A percentile compares a stretch with the other conserved stretches of the same genome.
Evolutionary conservation across 805 yeast genomes (phyloP).

Genomic region (Barnettozyma salicaria): DNA sequence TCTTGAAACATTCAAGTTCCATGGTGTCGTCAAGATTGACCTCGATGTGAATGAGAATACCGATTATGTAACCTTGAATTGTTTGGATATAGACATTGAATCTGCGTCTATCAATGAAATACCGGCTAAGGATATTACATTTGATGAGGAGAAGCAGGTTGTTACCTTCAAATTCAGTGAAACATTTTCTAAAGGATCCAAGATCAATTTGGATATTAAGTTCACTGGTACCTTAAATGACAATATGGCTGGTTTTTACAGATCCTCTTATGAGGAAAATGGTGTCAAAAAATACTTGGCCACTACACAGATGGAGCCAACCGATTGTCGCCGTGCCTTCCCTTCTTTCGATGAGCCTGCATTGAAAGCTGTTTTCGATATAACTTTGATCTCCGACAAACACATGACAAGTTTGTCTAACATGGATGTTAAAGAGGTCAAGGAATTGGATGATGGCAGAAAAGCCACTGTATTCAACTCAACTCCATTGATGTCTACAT

Average conservation of each 20-base stretch:
- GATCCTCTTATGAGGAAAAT: slow-evolving; percentile 57
- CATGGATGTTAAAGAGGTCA: slow-evolving; percentile 56
- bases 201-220: slow-evolving; percentile 41
- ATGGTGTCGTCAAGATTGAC: slow-evolving; percentile 50
- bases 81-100: slow-evolving; percentile 58
- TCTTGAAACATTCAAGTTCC: slow-evolving; percentile 51
- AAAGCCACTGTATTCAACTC: slow-evolving; percentile 59
- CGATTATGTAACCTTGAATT: slow-evolving; percentile 47
- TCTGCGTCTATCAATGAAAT: slow-evolving; percentile 36
- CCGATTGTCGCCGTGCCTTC: slow-evolving; percentile 82
- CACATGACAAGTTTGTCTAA: slow-evolving; percentile 58
- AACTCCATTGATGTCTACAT: slow-evolving; percentile 83
- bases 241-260: slow-evolving; percentile 79
- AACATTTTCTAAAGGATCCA: slow-evolving; percentile 33
- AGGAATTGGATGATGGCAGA: slow-evolving; percentile 35
- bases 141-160: slow-evolving; percentile 54
- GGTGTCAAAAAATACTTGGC: slow-evolving; percentile 68
- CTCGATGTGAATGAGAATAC: slow-evolving; percentile 45
- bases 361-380: slow-evolving; percentile 65
- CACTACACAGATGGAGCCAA: slow-evolving; percentile 82
- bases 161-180: slow-evolving; percentile 52
- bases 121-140: slow-evolving; percentile 33
- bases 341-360: slow-evolving; percentile 86
- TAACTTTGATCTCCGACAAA: slow-evolving; percentile 52
- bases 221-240: slow-evolving; percentile 64